phyloP scores from a whole-genome alignment of 176 grass and related monocot species.

The Eragrostis nindensis region DNA sequence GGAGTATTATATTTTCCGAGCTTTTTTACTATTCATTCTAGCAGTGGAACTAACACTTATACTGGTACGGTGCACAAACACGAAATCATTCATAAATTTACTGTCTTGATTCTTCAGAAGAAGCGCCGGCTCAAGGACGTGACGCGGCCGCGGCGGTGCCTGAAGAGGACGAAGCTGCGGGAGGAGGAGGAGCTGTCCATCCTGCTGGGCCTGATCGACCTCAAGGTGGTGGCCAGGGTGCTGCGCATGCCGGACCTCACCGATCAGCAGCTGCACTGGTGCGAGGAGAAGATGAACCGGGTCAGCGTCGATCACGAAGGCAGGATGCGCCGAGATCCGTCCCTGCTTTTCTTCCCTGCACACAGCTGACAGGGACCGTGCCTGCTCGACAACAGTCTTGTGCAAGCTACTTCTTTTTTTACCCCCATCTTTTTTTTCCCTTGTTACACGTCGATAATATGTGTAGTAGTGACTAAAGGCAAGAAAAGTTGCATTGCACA shows the following conservation, averaged over 20 bases:
- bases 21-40: too few relatives aligned
- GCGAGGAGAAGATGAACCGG: constrained; percentile 89
- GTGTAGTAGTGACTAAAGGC: constrained; percentile 45
- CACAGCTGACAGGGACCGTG: constrained; percentile 43
- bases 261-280: constrained; percentile 90
- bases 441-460: constrained; percentile 17
- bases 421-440: not conserved
- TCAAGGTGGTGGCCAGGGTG: constrained; percentile 81
- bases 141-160: constrained; percentile 59
- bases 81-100: too few relatives aligned
- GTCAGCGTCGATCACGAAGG: constrained; percentile 60
- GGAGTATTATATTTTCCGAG: not conserved
- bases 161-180: constrained; percentile 62
- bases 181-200: constrained; percentile 69
- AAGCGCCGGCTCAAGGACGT: constrained; percentile 77
- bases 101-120: constrained; percentile 58
- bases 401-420: constrained; percentile 41
- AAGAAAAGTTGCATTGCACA: constrained; percentile 83
- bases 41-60: too few relatives aligned
- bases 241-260: constrained; percentile 74
- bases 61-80: too few relatives aligned
- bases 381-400: not conserved
- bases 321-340: constrained; percentile 74
- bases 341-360: constrained; percentile 83
- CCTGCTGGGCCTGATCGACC: constrained; percentile 79